Evolutionary conservation across 129 eudicot species (phyloP).

Genomic region (Chrysanthemum seticuspe): DNA sequence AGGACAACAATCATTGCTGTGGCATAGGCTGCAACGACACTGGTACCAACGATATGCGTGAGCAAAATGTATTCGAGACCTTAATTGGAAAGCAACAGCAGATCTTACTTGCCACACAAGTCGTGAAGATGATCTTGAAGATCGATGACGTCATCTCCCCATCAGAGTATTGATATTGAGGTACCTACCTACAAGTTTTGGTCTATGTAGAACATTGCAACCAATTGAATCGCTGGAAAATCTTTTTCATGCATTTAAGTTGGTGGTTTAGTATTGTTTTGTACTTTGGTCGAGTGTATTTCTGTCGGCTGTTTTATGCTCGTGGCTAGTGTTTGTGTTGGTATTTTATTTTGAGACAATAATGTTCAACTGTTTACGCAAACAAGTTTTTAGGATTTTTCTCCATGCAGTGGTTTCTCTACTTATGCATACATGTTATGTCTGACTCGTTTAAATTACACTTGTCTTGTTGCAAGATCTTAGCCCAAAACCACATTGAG

Average conservation of each 20-base stretch:
- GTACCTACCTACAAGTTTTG: constrained; percentile 32
- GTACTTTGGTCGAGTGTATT: constrained; percentile 4
- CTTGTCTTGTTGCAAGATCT: too few species aligned
- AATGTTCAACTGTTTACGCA: background rate
- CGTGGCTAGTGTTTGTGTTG: constrained; percentile 14
- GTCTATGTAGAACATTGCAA: constrained; percentile 23
- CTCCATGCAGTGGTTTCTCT: background rate
- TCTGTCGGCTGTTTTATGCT: constrained; percentile 9
- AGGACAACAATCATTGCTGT: constrained; percentile 88
- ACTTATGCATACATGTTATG: background rate
- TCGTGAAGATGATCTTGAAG: constrained; percentile 96
- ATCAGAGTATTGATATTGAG: constrained; percentile 56
- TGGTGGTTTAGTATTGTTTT: constrained; percentile 20
- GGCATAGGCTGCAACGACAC: constrained; percentile 91
- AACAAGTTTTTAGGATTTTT: background rate
- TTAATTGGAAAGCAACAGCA: constrained; percentile 97
- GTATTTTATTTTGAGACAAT: background rate
- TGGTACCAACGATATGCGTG: constrained; percentile 94
- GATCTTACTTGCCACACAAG: constrained; percentile 93
- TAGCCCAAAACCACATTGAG: too few species aligned
- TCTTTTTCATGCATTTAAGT: background rate
- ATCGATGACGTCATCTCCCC: constrained; percentile 94
- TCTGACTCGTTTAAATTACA: background rate
- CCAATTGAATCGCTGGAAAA: constrained; percentile 13
- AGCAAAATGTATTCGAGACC: constrained; percentile 94